A percentile compares a stretch with the other conserved stretches of the same genome.
These are phyloP conservation scores for Neurospora tetrasperma DNA, from an alignment of 495 filamentous ascomycete species.

Conservation along the genomic window DNA sequence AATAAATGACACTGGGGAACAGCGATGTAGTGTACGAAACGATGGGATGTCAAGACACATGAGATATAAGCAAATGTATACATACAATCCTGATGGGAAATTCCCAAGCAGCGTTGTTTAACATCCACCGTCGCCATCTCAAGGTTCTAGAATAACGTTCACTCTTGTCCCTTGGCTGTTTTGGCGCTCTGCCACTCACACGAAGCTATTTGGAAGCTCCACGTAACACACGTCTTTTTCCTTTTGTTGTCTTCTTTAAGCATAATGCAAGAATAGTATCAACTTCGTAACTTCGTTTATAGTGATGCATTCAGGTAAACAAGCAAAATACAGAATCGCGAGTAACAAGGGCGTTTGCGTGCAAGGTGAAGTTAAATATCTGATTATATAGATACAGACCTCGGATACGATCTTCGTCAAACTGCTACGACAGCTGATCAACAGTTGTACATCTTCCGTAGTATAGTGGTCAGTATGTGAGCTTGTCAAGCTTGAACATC, in stretches of 20 bases:
- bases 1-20: neutral
- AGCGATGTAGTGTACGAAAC: too few species aligned
- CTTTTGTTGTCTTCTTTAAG: neutral
- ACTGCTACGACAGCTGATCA: neutral
- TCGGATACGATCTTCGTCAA: fast-evolving
- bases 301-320: neutral
- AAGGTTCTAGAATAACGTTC: neutral
- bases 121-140: too few species aligned
- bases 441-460: neutral
- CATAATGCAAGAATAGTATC: neutral
- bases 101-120: too few species aligned
- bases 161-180: too few species aligned
- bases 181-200: too few species aligned
- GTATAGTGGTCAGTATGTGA: neutral
- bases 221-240: neutral
- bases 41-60: too few species aligned
- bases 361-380: neutral
- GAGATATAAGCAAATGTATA: too few species aligned
- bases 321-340: neutral
- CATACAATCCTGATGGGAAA: too few species aligned
- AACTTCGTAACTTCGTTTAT: neutral
- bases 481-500: too few species aligned
- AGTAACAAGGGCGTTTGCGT: too few species aligned
- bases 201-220: neutral
- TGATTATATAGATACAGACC: neutral